Percentiles rank a stretch among this genome's conserved stretches.
These are phyloP conservation scores for Aspergillus ustus DNA, from an alignment of 2,329 filamentous ascomycete genomes.

Conservation along the genomic window DNA sequence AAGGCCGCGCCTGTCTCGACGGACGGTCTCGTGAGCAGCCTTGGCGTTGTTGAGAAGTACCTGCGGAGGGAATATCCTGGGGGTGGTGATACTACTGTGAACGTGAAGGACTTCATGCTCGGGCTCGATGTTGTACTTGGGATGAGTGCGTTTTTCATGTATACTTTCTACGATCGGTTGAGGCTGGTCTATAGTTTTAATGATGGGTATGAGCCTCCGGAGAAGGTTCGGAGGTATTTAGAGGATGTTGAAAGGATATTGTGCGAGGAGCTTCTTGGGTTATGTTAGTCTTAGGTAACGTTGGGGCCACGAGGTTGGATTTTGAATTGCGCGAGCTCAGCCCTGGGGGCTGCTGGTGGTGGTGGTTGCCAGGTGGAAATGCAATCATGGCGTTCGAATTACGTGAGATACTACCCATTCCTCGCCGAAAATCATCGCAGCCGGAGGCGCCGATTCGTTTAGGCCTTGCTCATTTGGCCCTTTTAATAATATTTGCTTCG, in stretches of 20 bases:
- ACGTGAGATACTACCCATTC: too few species aligned
- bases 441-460: too few species aligned
- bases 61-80: conserved; percentile 10
- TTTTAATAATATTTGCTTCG: too few species aligned
- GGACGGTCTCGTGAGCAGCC: conserved; percentile 16
- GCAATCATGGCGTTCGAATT: too few species aligned
- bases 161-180: conserved; percentile 16
- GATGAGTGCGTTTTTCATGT: conserved; percentile 5
- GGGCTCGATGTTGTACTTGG: conserved; percentile 11
- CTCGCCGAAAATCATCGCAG: too few species aligned
- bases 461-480: too few species aligned
- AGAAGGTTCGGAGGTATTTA: background rate
- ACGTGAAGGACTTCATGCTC: conserved; percentile 8
- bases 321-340: background rate
- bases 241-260: conserved; percentile 6
- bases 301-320: background rate
- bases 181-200: conserved; percentile 18
- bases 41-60: conserved; percentile 17
- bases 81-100: background rate
- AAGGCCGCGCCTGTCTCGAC: background rate
- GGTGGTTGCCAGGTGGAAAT: too few species aligned
- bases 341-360: too few species aligned
- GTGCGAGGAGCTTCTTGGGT: conserved; percentile 1
- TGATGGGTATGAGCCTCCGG: conserved; percentile 12
- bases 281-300: background rate